Base-by-base conservation (phyloP, 257 asterid genomes). In the Pogostemon cablin region DNA sequence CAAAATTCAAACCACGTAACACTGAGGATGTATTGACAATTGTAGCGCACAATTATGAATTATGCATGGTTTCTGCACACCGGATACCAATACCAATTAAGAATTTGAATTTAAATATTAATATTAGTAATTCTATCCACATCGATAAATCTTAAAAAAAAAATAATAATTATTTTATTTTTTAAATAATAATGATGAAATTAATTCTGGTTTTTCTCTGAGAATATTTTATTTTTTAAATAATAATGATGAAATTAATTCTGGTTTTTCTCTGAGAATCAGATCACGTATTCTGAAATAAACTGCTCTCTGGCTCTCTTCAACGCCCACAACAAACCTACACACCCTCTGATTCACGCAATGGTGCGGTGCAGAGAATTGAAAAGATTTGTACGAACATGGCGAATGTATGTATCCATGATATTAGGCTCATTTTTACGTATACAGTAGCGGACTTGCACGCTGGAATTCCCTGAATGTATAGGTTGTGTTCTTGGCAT, bases 401-500 rank as follows among this genome's bases (percentile, higher is more conserved):
- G 76, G 58, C 72, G 49, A 76, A 62, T 69, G 72, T 59, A 41
- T 15, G 11, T 12, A 12, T 25, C 32, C 32, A 25, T 25, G 32
- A 25, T 25, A 25, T 25, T 25, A 25, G 32, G 32, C 32, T 25
- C 32, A 1, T 25, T 25, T 25, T 25, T 25, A 25, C 32, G 32
- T 25, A 25, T 25, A 25, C 32, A 25, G 32, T 25, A 25, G 32
- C 32, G 32, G 32, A 25, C 1, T 25, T 53, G 63, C 15, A 54
- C 77, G 52, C 59, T 50, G 69, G 52, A 64, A 66, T 66, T 72
- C 49, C 38, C 37, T 67, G 63, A 38, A 40, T n/a, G 12, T 4
- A 3, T 32, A 2, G 61, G 34, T 40, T 75, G 76, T 64, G 80
- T 74, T 77, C 5, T 68, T 42, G 72, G 65, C 59, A 77, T 68